Percentiles rank a stretch among this genome's conserved stretches.
phyloP scores from a whole-genome alignment of 192 early-diverging fungal species.

The Rhizophagus prolifer region DNA sequence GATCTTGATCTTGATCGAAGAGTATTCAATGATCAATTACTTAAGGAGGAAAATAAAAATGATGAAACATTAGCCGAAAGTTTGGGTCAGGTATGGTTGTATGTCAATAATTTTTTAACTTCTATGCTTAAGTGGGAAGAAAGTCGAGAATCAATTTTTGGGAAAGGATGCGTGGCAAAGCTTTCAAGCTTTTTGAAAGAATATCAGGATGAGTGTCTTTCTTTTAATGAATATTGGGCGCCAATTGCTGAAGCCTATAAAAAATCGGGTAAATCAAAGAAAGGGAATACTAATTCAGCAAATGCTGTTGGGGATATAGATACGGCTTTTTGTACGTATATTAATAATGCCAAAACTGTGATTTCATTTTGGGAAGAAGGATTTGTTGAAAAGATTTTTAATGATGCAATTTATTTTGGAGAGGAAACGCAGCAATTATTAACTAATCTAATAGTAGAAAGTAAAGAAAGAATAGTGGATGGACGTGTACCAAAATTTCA shows the following conservation, averaged over 20 bases:
- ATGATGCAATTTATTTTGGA: not conserved
- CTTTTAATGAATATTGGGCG: conserved; percentile 58
- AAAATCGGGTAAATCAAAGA: conserved; percentile 33
- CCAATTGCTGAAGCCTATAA: conserved; percentile 46
- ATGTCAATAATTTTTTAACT: conserved; percentile 41
- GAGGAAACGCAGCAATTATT: conserved; percentile 1
- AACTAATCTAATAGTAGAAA: conserved; percentile 28
- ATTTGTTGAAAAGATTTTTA: conserved; percentile 43
- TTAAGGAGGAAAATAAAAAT: conserved; percentile 52
- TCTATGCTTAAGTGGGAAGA: conserved; percentile 25
- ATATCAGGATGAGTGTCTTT: conserved; percentile 23
- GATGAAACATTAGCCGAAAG: conserved; percentile 57
- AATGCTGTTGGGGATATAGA: conserved; percentile 49
- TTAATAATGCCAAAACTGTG: conserved; percentile 50
- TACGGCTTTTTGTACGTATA: conserved; percentile 40
- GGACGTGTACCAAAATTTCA: conserved; percentile 37
- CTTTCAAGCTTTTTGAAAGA: conserved; percentile 34
- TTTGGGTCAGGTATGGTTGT: conserved; percentile 67
- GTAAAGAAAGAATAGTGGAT: conserved; percentile 35
- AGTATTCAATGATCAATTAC: conserved; percentile 66
- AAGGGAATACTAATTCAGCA: not conserved
- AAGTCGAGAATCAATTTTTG: conserved; percentile 29
- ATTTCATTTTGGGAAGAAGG: conserved; percentile 50
- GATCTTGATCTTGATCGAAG: conserved; percentile 70
- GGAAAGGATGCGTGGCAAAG: conserved; percentile 21